phyloP scores from a whole-genome alignment of 2,329 filamentous ascomycete genomes.

The Cercospora sesami region DNA sequence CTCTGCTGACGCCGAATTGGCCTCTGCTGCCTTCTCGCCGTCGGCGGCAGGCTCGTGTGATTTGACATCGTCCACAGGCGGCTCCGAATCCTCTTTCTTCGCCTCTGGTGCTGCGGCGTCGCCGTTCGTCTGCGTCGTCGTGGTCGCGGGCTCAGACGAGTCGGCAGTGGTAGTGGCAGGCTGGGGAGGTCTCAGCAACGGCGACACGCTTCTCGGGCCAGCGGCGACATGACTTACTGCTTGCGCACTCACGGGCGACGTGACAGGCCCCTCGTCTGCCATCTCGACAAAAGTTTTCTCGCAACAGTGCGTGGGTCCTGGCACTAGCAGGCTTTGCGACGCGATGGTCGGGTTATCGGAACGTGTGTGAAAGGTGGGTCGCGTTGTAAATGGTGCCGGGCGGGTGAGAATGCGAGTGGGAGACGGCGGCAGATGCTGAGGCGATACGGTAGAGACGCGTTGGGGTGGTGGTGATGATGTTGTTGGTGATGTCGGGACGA shows the following conservation, averaged over 20 bases:
- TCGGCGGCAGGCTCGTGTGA: conserved; percentile 32
- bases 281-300: conserved; percentile 29
- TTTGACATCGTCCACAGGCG: conserved; percentile 32
- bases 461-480: conserved; percentile 29
- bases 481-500: conserved; percentile 20
- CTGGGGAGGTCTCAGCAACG: conserved; percentile 31
- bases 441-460: conserved; percentile 27
- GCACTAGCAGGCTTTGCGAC: conserved; percentile 30
- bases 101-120: conserved; percentile 24
- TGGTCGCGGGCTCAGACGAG: conserved; percentile 23
- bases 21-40: conserved; percentile 30
- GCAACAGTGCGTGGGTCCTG: conserved; percentile 12
- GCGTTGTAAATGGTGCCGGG: conserved; percentile 16
- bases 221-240: conserved; percentile 29
- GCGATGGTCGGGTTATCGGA: conserved; percentile 24
- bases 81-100: conserved; percentile 33
- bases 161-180: conserved; percentile 21
- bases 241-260: conserved; percentile 33
- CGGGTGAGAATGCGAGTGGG: conserved; percentile 9
- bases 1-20: conserved; percentile 26
- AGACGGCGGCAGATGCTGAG: conserved; percentile 15
- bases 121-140: conserved; percentile 30
- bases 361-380: conserved; percentile 23
- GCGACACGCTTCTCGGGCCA: conserved; percentile 17
- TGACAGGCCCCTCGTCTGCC: conserved; percentile 36